phyloP scores from a whole-genome alignment of 2,329 filamentous ascomycete species.

The Cyphellophora europaea region DNA sequence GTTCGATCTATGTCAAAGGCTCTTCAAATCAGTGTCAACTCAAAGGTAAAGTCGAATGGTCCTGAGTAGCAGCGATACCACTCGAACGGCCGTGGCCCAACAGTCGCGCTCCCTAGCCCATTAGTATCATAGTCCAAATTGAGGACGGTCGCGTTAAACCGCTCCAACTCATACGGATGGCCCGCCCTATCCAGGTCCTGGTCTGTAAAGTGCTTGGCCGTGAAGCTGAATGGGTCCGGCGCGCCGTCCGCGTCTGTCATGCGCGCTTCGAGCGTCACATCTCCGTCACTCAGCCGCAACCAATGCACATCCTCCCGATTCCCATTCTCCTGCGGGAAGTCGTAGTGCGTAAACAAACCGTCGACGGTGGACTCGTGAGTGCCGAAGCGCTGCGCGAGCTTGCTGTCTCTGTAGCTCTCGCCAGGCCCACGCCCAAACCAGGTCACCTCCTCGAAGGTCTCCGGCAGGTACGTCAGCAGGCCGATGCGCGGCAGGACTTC shows the following conservation, averaged over 20 bases:
- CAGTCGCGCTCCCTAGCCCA: conserved; percentile 21
- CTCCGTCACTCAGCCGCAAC: conserved; percentile 28
- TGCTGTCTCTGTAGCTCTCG: conserved; percentile 60
- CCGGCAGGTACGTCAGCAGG: conserved; percentile 44
- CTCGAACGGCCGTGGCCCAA: conserved; percentile 12
- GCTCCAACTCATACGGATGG: conserved; percentile 54
- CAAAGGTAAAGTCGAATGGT: conserved; percentile 1
- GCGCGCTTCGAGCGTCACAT: background rate
- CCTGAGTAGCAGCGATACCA: background rate
- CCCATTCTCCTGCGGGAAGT: conserved; percentile 59
- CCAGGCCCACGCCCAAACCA: conserved; percentile 59
- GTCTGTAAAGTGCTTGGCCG: conserved; percentile 50
- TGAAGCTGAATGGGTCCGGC: conserved; percentile 10
- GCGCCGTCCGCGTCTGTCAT: background rate
- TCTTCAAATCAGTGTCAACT: no score
- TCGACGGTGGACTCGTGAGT: conserved; percentile 34
- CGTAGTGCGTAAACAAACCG: conserved; percentile 50
- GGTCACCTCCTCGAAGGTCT: conserved; percentile 36
- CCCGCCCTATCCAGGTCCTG: conserved; percentile 46
- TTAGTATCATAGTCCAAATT: conserved; percentile 24
- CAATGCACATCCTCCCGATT: conserved; percentile 55
- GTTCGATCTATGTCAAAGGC: no score
- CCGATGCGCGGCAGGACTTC: conserved; percentile 49
- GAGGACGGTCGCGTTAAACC: conserved; percentile 13
- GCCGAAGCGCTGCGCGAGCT: conserved; percentile 46